phyloP scores from a whole-genome alignment of 306 rosid species.

The Abrus pulchellus region DNA sequence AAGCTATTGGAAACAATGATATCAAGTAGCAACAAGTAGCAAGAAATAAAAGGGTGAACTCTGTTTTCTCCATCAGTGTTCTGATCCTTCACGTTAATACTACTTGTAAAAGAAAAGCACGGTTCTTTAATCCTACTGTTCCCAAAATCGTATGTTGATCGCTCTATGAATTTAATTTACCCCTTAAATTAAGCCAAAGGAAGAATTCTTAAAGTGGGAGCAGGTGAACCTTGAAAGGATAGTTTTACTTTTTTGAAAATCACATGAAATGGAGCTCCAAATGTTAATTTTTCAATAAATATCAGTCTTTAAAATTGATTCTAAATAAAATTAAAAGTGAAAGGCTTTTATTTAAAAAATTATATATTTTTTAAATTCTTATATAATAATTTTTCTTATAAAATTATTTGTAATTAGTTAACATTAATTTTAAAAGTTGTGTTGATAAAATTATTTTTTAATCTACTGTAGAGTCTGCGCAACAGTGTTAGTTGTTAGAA shows the following conservation, averaged over 20 bases:
- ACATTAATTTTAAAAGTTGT: too few relatives aligned
- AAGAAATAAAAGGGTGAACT: conserved; percentile 40
- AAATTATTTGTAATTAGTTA: too few relatives aligned
- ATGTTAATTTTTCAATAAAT: too few relatives aligned
- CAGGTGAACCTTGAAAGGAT: conserved; percentile 43
- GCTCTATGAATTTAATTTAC: conserved; percentile 10
- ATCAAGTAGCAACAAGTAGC: conserved; percentile 38
- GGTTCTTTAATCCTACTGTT: background rate
- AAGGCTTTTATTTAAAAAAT: too few relatives aligned
- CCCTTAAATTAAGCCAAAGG: conserved; percentile 32
- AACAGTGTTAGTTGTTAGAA: too few relatives aligned
- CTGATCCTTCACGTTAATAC: conserved; percentile 40
- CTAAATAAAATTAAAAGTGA: too few relatives aligned
- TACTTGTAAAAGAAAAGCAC: conserved; percentile 30
- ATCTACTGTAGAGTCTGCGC: too few relatives aligned
- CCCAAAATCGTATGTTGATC: conserved; percentile 8
- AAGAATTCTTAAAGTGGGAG: conserved; percentile 44
- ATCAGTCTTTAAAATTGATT: too few relatives aligned
- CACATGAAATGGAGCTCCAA: background rate
- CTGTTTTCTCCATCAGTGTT: conserved; percentile 49
- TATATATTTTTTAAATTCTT: too few relatives aligned
- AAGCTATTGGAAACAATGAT: conserved; percentile 32
- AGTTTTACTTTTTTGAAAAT: conserved; percentile 25
- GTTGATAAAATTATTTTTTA: too few relatives aligned
- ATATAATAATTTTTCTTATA: too few relatives aligned